A percentile compares a stretch with the other conserved stretches of the same genome.
phyloP scores from a whole-genome alignment of 108 stramenopile genomes.

The Mayamaea pseudoterrestris region DNA sequence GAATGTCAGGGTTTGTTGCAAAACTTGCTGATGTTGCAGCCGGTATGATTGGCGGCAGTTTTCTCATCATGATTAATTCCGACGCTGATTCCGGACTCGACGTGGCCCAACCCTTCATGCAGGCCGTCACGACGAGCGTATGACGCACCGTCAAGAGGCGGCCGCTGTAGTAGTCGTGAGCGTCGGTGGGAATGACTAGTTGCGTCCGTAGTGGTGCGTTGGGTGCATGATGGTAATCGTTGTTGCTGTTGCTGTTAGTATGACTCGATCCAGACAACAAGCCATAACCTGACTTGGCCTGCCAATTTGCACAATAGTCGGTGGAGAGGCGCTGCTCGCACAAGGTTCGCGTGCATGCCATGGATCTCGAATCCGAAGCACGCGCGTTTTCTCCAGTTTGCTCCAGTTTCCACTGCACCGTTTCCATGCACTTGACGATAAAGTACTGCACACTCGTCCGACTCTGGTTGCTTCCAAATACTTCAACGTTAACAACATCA shows the following conservation, averaged over 20 bases:
- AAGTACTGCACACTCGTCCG: constrained; percentile 2
- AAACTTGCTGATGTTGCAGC: background rate
- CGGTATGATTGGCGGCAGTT: background rate
- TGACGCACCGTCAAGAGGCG: constrained; percentile 9
- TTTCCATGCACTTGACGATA: constrained; percentile 4
- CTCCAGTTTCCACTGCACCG: constrained; percentile 1
- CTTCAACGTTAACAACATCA: constrained; percentile 1
- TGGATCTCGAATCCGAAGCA: too few relatives aligned
- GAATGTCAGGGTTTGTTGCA: constrained; percentile 1
- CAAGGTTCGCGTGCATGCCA: too few relatives aligned
- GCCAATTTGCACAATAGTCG: too few relatives aligned
- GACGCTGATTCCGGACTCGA: constrained; percentile 11
- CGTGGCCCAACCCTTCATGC: constrained; percentile 5
- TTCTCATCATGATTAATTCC: background rate
- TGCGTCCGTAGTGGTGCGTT: too few relatives aligned
- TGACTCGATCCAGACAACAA: too few relatives aligned
- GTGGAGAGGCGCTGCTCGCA: too few relatives aligned
- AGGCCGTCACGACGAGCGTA: constrained; percentile 2
- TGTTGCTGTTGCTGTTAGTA: too few relatives aligned
- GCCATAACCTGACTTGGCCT: too few relatives aligned
- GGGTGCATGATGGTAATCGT: too few relatives aligned
- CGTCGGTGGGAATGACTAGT: constrained; percentile 5
- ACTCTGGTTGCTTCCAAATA: constrained; percentile 7
- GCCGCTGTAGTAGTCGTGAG: constrained; percentile 7
- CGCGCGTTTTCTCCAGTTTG: background rate